phyloP scores from a whole-genome alignment of 495 filamentous ascomycete genomes.

The Penicillium desertorum region DNA sequence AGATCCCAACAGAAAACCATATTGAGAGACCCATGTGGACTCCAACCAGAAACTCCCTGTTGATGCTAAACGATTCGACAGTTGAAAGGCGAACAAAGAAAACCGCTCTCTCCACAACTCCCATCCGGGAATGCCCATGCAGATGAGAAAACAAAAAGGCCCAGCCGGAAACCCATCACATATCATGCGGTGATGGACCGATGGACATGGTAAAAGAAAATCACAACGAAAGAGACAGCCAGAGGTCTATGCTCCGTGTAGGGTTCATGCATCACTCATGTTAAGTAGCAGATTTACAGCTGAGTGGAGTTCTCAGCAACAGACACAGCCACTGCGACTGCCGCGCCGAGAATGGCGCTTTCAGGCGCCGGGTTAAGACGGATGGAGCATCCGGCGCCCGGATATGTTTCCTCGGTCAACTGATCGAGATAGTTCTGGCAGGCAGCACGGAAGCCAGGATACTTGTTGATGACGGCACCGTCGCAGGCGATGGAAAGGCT shows the following conservation, averaged over 20 bases:
- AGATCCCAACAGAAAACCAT: constrained; percentile 3
- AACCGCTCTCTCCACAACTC: constrained; percentile 9
- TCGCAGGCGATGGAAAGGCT: constrained; percentile 54
- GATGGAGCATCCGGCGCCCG: constrained; percentile 28
- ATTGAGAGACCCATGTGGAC: constrained; percentile 10
- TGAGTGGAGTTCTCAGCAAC: constrained; percentile 26
- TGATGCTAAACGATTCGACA: constrained; percentile 16
- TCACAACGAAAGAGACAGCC: constrained; percentile 20
- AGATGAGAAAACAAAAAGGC: constrained; percentile 1
- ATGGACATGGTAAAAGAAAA: constrained; percentile 9
- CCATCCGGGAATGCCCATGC: constrained; percentile 12
- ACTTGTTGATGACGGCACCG: constrained; percentile 61
- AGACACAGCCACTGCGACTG: constrained; percentile 55
- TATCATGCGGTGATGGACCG: constrained; percentile 23
- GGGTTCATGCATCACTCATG: constrained; percentile 18
- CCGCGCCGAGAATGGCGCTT: constrained; percentile 56
- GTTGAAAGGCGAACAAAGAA: background rate
- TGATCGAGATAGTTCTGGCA: constrained; percentile 53
- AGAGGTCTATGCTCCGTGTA: constrained; percentile 17
- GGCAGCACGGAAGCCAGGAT: constrained; percentile 52
- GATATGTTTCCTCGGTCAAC: constrained; percentile 36
- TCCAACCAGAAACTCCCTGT: constrained; percentile 18
- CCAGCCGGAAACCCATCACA: constrained; percentile 5
- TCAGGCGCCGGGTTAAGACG: constrained; percentile 51
- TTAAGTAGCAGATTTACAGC: constrained; percentile 2